These are phyloP conservation scores for Carex myosuroides DNA, from an alignment of 176 grass and related monocot species.

Conservation along the genomic window DNA sequence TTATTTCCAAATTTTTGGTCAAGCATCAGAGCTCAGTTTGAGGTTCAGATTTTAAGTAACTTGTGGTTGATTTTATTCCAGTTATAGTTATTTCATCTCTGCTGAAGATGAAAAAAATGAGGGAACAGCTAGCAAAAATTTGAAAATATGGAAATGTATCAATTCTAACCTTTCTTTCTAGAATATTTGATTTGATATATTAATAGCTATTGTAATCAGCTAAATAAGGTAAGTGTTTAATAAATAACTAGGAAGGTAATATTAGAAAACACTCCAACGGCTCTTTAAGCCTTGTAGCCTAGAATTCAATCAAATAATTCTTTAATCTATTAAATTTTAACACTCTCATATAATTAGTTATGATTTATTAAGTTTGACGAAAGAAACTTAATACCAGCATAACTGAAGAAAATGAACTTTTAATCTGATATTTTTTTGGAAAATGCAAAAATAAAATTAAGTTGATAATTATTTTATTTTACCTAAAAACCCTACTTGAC, in stretches of 20 bases:
- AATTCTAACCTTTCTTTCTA: too few relatives aligned
- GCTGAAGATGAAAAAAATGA: too few relatives aligned
- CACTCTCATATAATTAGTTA: background rate
- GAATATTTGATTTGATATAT: too few relatives aligned
- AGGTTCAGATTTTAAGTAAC: background rate
- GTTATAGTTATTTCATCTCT: background rate
- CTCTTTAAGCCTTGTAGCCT: too few relatives aligned
- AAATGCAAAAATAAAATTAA: background rate
- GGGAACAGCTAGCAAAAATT: too few relatives aligned
- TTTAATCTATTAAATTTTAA: too few relatives aligned
- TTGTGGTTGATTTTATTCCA: background rate
- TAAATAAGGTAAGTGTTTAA: too few relatives aligned
- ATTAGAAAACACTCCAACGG: too few relatives aligned
- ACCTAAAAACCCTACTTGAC: background rate
- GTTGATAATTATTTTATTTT: background rate
- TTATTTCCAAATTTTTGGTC: background rate
- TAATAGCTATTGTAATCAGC: too few relatives aligned
- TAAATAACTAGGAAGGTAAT: too few relatives aligned
- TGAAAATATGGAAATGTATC: too few relatives aligned
- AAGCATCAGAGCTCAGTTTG: background rate
- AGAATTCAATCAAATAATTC: too few relatives aligned
- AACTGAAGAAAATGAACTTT: background rate
- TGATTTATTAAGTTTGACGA: background rate
- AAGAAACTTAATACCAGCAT: background rate
- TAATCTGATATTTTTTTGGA: background rate